phyloP scores from a whole-genome alignment of 768 basidiomycete species.

The Leucosporidium yakuticum region DNA sequence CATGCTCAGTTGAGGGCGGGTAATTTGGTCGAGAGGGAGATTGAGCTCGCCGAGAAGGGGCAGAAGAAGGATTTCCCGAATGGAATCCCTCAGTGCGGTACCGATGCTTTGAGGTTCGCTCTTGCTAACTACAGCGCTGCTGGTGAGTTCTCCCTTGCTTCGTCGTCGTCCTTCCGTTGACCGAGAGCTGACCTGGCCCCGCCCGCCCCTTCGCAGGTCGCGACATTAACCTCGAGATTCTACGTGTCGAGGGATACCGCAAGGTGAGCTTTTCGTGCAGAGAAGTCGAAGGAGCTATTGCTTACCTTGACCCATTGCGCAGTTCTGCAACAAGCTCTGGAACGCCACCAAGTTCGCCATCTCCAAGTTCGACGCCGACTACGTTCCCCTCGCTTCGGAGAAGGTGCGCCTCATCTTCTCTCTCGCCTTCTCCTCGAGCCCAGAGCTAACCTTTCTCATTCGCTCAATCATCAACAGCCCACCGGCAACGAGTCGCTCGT shows the following conservation, averaged over 20 bases:
- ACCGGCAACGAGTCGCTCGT: constrained; percentile 86
- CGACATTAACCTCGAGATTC: constrained; percentile 93
- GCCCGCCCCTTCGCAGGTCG: constrained; percentile 54
- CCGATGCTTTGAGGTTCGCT: constrained; percentile 91
- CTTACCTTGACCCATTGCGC: neutral
- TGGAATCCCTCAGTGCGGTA: constrained; percentile 97
- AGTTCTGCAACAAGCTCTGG: constrained; percentile 98
- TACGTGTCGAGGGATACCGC: constrained; percentile 93
- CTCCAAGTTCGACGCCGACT: constrained; percentile 76
- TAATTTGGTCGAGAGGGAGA: constrained; percentile 89
- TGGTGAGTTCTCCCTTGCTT: constrained; percentile 49
- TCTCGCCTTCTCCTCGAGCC: rapidly evolving
- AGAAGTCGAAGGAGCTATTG: too few relatives aligned
- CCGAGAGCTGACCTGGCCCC: neutral
- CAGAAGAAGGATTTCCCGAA: constrained; percentile 99
- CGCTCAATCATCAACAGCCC: constrained; percentile 50
- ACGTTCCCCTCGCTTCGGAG: constrained; percentile 1
- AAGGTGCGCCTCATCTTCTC: neutral
- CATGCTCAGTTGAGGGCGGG: constrained; percentile 82
- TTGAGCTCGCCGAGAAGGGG: constrained; percentile 78
- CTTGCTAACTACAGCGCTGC: constrained; percentile 89
- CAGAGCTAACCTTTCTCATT: neutral
- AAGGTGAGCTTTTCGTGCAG: constrained; percentile 47
- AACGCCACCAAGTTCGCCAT: constrained; percentile 99
- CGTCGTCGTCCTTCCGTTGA: too few relatives aligned